Evolutionary conservation across 2,329 filamentous ascomycete genomes (phyloP).

Genomic region (Thyridium curvatum): DNA sequence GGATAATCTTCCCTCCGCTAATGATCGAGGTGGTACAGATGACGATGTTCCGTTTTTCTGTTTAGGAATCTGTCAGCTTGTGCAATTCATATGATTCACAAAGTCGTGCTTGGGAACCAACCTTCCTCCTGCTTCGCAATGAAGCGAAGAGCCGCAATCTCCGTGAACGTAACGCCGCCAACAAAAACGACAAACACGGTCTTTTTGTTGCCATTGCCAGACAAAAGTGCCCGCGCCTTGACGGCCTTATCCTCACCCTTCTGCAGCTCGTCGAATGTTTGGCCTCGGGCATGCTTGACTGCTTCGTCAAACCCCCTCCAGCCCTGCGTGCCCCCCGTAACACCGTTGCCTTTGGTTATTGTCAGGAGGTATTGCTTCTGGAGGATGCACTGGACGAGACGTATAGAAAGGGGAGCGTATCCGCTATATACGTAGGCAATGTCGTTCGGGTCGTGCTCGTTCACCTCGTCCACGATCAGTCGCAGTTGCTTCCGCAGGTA

Average conservation of each 20-base stretch:
- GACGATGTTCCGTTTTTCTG: constrained; percentile 63
- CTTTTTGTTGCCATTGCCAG: constrained; percentile 69
- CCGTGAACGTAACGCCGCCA: constrained; percentile 93
- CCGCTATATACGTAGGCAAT: constrained; percentile 98
- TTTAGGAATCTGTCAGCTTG: constrained; percentile 35
- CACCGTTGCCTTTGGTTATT: constrained; percentile 57
- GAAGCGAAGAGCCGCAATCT: constrained; percentile 89
- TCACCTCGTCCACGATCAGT: constrained; percentile 92
- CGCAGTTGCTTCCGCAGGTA: constrained; percentile 80
- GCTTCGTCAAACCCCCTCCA: constrained; percentile 94
- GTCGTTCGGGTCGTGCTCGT: constrained; percentile 89
- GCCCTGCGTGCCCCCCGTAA: constrained; percentile 58
- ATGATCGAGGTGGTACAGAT: constrained; percentile 92
- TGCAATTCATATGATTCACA: constrained; percentile 2
- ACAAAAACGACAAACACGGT: constrained; percentile 95
- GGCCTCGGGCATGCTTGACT: constrained; percentile 78
- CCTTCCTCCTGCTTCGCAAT: constrained; percentile 78
- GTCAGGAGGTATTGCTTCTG: constrained; percentile 81
- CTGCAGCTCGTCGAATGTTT: constrained; percentile 87
- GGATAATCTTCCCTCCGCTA: constrained; percentile 84
- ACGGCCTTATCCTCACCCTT: constrained; percentile 90
- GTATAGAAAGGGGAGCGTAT: constrained; percentile 86
- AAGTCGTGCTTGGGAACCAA: constrained; percentile 15
- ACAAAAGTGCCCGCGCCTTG: constrained; percentile 76
- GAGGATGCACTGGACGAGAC: constrained; percentile 85